phyloP scores from a whole-genome alignment of 2,329 filamentous ascomycete species.

The Fusarium buharicum region DNA sequence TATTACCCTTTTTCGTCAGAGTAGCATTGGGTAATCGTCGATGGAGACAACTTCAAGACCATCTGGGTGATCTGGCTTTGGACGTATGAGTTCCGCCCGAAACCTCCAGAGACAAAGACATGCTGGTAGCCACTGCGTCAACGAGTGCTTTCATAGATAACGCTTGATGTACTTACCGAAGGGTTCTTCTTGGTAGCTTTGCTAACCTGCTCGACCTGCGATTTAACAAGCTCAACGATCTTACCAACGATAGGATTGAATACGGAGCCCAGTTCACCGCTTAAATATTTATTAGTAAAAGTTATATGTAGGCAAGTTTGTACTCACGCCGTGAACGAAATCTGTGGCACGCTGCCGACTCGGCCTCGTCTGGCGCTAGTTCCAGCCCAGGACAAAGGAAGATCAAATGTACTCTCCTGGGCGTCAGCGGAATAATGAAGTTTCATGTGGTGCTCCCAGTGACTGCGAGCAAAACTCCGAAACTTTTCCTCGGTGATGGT shows the following conservation, averaged over 20 bases:
- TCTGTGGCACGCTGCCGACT: background rate
- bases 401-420: background rate
- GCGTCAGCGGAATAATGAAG: rapidly evolving
- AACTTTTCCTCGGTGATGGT: background rate
- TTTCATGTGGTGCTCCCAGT: background rate
- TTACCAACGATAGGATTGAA: slow-evolving; percentile 1
- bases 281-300: background rate
- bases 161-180: background rate
- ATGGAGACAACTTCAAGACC: background rate
- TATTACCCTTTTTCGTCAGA: background rate
- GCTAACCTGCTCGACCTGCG: background rate
- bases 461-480: rapidly evolving
- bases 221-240: background rate
- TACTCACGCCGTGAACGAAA: background rate
- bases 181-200: background rate
- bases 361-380: background rate
- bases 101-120: background rate
- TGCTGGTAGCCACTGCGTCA: background rate
- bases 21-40: background rate
- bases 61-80: background rate
- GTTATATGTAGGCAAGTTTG: background rate
- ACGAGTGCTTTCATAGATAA: background rate
- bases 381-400: background rate
- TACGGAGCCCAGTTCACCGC: background rate
- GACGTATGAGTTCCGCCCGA: background rate